Conservation (phyloP, 2,329 filamentous ascomycete species). For the Fonsecaea multimorphosa region DNA sequence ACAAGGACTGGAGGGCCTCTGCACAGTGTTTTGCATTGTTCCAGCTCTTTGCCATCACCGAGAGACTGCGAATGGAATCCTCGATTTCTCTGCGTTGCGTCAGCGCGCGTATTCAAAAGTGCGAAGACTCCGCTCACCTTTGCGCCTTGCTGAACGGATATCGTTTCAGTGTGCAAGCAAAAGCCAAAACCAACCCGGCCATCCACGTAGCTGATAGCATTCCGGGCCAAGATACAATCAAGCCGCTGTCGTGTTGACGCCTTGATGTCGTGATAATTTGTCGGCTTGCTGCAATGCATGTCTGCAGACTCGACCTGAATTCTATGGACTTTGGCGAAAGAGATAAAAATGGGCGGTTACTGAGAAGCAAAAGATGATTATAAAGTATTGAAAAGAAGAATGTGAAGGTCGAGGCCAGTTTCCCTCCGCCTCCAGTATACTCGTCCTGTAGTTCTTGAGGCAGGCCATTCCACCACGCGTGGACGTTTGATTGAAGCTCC, state of each 20-base stretch:
- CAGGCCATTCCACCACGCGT: conserved; percentile 49
- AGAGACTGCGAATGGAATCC: conserved; percentile 13
- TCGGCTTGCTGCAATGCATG: conserved; percentile 47
- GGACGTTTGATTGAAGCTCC: conserved; percentile 47
- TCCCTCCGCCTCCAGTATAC: conserved; percentile 14
- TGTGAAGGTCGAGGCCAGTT: conserved; percentile 27
- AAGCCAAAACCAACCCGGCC: conserved; percentile 47
- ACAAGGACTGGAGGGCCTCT: conserved; percentile 16
- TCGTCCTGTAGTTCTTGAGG: conserved; percentile 32
- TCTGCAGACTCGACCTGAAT: conserved; percentile 47
- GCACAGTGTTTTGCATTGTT: conserved; percentile 27
- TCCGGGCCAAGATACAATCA: conserved; percentile 47
- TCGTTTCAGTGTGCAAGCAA: conserved; percentile 41
- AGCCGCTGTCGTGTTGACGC: conserved; percentile 40
- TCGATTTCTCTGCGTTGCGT: conserved; percentile 17
- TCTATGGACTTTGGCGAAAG: conserved; percentile 44
- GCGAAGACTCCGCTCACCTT: conserved; percentile 1
- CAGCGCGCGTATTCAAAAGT: not conserved
- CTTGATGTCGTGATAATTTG: conserved; percentile 45
- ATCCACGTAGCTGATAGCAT: conserved; percentile 48
- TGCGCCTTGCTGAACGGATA: conserved; percentile 27
- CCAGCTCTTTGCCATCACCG: conserved; percentile 19
- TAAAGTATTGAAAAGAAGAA: conserved; percentile 48
- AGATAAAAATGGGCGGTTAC: conserved; percentile 47
- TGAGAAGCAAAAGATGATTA: conserved; percentile 47